Evolutionary conservation across 2,329 filamentous ascomycete genomes (phyloP), one percentile per base, ranked within the genome.

Genomic region (Alternaria arbusti): DNA sequence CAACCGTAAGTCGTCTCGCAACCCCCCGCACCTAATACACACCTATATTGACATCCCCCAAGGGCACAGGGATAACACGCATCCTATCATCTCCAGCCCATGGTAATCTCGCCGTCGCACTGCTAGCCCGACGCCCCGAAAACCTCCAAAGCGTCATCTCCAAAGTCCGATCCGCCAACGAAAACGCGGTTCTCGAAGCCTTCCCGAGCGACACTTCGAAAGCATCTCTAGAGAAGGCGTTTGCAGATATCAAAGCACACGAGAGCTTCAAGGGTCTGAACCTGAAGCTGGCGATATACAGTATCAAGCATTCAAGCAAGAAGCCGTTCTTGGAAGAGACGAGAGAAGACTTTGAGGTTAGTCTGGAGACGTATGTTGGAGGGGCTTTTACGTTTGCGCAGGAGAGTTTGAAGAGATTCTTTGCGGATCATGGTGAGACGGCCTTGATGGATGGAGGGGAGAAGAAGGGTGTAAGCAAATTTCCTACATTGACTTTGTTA

Each of bases 381-480:
- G 86, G 86, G 0, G 86, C 86, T 2, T 85, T 88, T 67, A 80
- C 83, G 0, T 89, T 89, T 67, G 78, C 83, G 0, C 86, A 89
- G 69, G 83, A 87, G 67, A 80, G 82, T 1, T 60, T 87, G 47
- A 84, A 83, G 70, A 69, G 84, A 8, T 82, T 87, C 56, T 86
- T 87, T 64, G 81, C 79, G 1, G 84, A 87, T 60, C 84, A 87
- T 57, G 85, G 84, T 4, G 81, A 83, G 7, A 77, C 80, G 55
- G 79, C 79, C 0, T 79, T 88, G 3, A 70, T 79, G 7, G 82
- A 86, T 2, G 81, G 81, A 1, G 82, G 79, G 0, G 74, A 73
- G 54, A 88, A 88, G 78, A 88, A 88, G 65, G 86, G 86, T 1
- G 74, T 77, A 70, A 56, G 75, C 65, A n/a, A n/a, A n/a, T n/a